Base-by-base conservation (phyloP, 352 stramenopile species). In the Pythium sp. region DNA sequence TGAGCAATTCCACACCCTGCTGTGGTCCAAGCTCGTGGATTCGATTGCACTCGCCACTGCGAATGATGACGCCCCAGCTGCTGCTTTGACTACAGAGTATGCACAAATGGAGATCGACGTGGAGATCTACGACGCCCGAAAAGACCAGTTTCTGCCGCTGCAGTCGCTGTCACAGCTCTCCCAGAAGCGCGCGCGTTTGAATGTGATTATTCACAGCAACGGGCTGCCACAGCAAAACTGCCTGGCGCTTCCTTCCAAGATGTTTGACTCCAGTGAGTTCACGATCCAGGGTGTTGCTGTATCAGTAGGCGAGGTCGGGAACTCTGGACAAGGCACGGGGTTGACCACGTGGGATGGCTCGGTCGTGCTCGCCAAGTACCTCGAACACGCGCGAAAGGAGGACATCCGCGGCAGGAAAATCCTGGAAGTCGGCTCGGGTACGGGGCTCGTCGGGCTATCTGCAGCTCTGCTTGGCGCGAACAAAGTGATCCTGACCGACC, bases 311-410 rank as follows among this genome's bases (percentile, higher is more conserved):
- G 86, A 95, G 62, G 71, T 95, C 54, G 82, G 82, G 53, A 97
- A 97, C 71, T 90, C 88, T 1, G 86, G 87, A 28, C 72, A 90
- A 57, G 92, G 91, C 53, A 98, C 92, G 12, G 92, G 92, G 4
- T 72, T 97, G 46, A 97, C 89, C 24, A 96, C 91, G 11, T 98
- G 92, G 91, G 92, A 97, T 71, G 92, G 92, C 51, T 91, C 92
- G 9, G 82, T 97, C 4, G 82, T 98, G 41, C 73, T 98, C n/a
- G 90, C 90, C 11, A 97, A 97, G 74, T 97, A 96, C 72, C 68
- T 98, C 14, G 91, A 97, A 73, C 70, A 91, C 54, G 61, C 74
- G 26, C 73, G 72, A 24, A 65, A 60, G 11, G 54, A 46, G 30
- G 41, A 65, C 26, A 53, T 94, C 46, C 41, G 49, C 20, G 80